Percentiles rank a stretch among this genome's conserved stretches.
phyloP scores from a whole-genome alignment of 225 moss, liverwort and hornwort genomes.

The Physcomitrellopsis africana region DNA sequence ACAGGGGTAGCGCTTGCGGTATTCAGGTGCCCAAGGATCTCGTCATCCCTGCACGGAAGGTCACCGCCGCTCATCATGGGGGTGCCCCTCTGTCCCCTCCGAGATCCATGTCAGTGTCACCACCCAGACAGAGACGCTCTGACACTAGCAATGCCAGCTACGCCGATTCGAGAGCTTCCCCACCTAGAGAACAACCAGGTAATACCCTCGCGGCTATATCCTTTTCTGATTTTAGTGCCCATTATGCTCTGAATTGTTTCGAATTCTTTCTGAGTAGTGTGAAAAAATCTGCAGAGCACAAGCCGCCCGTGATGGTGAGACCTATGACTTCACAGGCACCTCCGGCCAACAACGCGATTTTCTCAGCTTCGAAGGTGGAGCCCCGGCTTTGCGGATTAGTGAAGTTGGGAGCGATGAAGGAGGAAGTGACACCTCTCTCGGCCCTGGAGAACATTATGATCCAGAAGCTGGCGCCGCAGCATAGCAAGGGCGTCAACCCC shows the following conservation, averaged over 20 bases:
- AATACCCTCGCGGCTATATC: too few relatives aligned
- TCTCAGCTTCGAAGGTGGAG: constrained; percentile 36
- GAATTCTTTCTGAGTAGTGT: background rate
- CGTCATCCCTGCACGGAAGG: background rate
- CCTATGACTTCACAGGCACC: constrained; percentile 10
- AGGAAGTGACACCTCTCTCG: constrained; percentile 61
- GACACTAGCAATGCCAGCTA: background rate
- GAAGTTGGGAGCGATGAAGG: constrained; percentile 21
- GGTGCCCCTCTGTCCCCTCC: background rate
- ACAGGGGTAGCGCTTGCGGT: constrained; percentile 50
- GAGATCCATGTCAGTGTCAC: background rate
- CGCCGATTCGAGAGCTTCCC: background rate
- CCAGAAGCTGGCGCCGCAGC: constrained; percentile 61
- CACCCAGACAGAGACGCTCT: background rate
- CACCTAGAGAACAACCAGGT: background rate
- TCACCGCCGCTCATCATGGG: background rate
- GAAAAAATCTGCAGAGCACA: background rate
- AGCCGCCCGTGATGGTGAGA: background rate
- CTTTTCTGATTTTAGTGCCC: too few relatives aligned
- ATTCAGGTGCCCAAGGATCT: constrained; percentile 49
- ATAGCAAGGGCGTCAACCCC: constrained; percentile 53
- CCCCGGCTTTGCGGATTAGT: constrained; percentile 72
- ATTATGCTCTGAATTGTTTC: too few relatives aligned
- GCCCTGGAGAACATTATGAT: constrained; percentile 72
- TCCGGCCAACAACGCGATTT: too few relatives aligned